These are phyloP conservation scores for Solanum tarapatanum DNA, from an alignment of 257 asterid genomes.

Conservation along the genomic window DNA sequence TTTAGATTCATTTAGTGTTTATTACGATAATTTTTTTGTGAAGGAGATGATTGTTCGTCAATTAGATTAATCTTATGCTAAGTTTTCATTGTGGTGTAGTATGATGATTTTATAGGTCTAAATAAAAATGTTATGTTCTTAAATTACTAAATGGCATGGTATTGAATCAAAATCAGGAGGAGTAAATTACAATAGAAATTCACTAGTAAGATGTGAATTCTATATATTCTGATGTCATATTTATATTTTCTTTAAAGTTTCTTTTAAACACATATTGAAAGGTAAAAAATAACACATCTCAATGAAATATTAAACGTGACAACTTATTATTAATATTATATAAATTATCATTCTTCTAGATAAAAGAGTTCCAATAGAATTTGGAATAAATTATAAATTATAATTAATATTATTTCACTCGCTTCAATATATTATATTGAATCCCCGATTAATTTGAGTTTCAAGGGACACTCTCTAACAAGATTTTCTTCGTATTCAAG, in stretches of 20 bases:
- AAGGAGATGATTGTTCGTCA: background rate
- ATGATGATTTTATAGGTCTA: background rate
- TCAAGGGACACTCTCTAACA: background rate
- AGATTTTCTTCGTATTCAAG: background rate
- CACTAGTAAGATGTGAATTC: background rate
- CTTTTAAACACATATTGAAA: too few species aligned
- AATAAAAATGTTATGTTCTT: too few species aligned
- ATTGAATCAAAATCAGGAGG: background rate
- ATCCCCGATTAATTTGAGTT: background rate
- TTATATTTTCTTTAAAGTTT: too few species aligned
- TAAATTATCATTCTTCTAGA: too few species aligned
- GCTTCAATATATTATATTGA: background rate
- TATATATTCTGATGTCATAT: background rate
- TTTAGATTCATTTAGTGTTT: background rate
- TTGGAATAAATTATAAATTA: too few species aligned
- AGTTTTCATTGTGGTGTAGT: background rate
- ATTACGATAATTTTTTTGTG: background rate
- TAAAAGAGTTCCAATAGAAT: background rate
- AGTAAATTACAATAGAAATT: too few species aligned
- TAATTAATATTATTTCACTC: too few species aligned
- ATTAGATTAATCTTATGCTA: background rate
- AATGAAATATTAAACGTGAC: too few species aligned
- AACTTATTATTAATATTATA: too few species aligned
- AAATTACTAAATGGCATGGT: background rate
- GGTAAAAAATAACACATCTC: background rate